Base-by-base conservation (phyloP, 1,139 yeast genomes). In the Blastobotrys persicus region DNA sequence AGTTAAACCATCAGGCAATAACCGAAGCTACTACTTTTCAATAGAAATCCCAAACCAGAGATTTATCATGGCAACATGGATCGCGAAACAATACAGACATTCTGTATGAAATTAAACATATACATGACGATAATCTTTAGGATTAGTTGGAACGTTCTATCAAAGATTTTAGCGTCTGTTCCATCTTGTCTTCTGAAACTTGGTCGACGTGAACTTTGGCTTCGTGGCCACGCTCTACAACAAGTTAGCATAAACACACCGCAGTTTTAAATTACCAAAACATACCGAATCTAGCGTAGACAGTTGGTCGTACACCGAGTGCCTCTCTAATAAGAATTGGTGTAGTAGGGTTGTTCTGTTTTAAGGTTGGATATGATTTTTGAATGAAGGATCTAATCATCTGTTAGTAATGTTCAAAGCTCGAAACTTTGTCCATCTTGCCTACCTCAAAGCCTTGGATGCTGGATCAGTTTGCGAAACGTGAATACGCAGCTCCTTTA, bases 261-360 rank as follows among this genome's bases (percentile, higher is more conserved):
- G n/a, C n/a, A n/a, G n/a, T n/a, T n/a, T n/a, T n/a, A n/a, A n/a
- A 26, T 31, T 5, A 11, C 13, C 16, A 31, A 5, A 31, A 59
- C 69, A 33, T 56, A 67, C 72, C 72, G 55, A 83, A 82, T 65
- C 95, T 80, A 41, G 89, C 87, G 52, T 82, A 84, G 48, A 85
- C 77, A 52, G 82, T 77, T 39, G 95, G 94, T 44, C 83, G 77
- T 50, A 84, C 77, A 47, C 88, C 89, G 53, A 74, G 73, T 48
- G 88, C 80, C 70, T 86, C 95, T 69, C 95, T 81, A 59, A 86
- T 77, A 63, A 86, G 75, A 51, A 86, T 80, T 17, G 92, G 94
- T 40, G 84, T 72, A 40, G 75, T 64, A 35, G 83, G 83, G 60
- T 79, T 77, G 57, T 71, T 64, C 57, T 70, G 67, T 68, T 84